A percentile compares a stretch with the other conserved stretches of the same genome.
These are phyloP conservation scores for Dissophora globulifera DNA, from an alignment of 192 early-diverging fungal species.

Conservation along the genomic window DNA sequence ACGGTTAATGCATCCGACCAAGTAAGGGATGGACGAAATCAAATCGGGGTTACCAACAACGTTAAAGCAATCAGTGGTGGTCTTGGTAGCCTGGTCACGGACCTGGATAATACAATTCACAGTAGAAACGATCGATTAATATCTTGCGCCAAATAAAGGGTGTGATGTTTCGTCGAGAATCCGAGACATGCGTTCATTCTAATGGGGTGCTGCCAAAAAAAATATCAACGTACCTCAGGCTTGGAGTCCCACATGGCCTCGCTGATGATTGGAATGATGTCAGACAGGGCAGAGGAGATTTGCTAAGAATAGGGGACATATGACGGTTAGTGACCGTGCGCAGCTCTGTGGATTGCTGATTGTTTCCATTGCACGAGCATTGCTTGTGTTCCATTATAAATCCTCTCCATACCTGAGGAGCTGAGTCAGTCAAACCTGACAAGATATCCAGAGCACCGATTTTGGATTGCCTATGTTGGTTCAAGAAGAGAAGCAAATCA, in stretches of 20 bases:
- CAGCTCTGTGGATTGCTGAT: background rate
- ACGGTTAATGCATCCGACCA: conserved; percentile 78
- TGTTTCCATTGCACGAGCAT: background rate
- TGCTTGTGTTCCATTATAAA: background rate
- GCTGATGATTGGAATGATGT: conserved; percentile 78
- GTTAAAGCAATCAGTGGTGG: conserved; percentile 76
- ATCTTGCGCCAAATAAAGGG: too few species aligned
- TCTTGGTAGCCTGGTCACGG: conserved; percentile 62
- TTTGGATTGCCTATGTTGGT: conserved; percentile 84
- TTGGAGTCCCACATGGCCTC: conserved; percentile 88
- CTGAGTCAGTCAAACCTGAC: conserved; percentile 54
- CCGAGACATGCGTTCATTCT: too few species aligned
- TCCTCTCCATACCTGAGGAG: conserved; percentile 52
- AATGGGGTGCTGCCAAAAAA: background rate
- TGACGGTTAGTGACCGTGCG: background rate
- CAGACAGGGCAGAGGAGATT: conserved; percentile 62
- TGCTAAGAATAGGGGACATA: conserved; percentile 17
- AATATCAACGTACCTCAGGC: conserved; percentile 64
- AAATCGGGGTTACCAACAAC: conserved; percentile 85
- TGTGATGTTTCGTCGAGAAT: too few species aligned
- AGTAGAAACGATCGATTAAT: too few species aligned
- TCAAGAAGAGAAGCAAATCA: too few species aligned
- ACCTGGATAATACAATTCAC: conserved; percentile 9
- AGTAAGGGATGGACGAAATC: conserved; percentile 77
- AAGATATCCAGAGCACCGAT: conserved; percentile 58